phyloP scores from a whole-genome alignment of 2,329 filamentous ascomycete species.

The Epichloe festucae region DNA sequence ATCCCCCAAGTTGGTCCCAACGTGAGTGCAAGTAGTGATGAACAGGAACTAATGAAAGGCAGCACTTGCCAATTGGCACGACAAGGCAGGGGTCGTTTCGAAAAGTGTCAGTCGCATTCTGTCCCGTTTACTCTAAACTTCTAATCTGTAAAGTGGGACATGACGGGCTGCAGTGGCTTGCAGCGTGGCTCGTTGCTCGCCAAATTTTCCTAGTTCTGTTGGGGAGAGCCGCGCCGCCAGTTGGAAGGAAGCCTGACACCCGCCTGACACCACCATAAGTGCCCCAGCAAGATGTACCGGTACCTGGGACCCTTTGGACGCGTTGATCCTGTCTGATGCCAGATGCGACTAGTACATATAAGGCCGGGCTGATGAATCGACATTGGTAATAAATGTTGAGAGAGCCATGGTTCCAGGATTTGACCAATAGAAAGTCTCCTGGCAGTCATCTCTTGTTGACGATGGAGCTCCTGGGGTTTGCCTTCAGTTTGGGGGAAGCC shows the following conservation, averaged over 20 bases:
- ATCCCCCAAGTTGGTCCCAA: no score
- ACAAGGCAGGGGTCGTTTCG: not conserved
- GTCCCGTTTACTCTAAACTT: not conserved
- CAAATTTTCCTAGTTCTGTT: constrained; percentile 27
- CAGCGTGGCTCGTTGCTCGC: constrained; percentile 10
- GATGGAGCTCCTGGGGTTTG: not conserved
- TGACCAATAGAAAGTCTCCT: not conserved
- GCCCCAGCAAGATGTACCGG: not conserved
- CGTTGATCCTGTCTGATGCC: not conserved
- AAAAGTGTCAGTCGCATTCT: not conserved
- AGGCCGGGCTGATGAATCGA: no score
- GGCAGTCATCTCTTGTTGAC: not conserved
- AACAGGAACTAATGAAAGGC: no score
- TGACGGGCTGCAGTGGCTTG: not conserved
- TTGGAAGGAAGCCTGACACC: not conserved
- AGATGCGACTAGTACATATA: not conserved
- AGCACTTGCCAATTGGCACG: no score
- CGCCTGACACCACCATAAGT: no score
- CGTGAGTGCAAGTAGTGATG: no score
- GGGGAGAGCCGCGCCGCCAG: constrained; percentile 20
- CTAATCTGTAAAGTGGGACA: not conserved
- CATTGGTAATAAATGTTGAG: not conserved
- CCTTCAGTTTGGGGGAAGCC: not conserved
- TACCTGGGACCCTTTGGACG: no score
- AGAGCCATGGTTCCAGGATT: not conserved